Evolutionary conservation across 202 grass and related monocot genomes (phyloP).

Genomic region (Brachypodium distachyon): DNA sequence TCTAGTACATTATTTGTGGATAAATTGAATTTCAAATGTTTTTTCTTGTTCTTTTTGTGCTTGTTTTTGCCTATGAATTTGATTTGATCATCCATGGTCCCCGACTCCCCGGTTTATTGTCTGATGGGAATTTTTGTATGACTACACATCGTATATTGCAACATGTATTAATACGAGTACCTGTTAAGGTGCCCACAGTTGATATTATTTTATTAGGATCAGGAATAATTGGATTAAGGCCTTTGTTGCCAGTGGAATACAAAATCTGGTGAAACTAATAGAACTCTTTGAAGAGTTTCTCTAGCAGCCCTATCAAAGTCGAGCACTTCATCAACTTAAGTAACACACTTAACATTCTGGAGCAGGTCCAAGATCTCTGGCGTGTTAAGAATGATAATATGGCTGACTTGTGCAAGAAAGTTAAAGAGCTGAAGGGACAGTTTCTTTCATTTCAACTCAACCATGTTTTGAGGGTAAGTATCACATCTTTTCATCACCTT

Average conservation of each 20-base stretch:
- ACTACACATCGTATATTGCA: neutral
- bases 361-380: conserved; percentile 66
- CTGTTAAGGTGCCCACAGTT: neutral
- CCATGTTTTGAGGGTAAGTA: conserved; percentile 73
- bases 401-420: conserved; percentile 49
- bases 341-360: conserved; percentile 11
- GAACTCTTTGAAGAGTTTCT: neutral
- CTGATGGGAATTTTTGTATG: neutral
- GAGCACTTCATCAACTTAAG: neutral
- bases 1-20: neutral
- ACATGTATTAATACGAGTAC: neutral
- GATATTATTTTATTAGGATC: neutral
- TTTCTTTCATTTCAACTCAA: conserved; percentile 61
- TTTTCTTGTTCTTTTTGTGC: neutral
- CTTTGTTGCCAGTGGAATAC: conserved; percentile 5
- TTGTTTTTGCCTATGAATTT: neutral
- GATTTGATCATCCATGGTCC: neutral
- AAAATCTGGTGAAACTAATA: neutral
- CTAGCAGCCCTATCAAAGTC: neutral
- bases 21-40: neutral
- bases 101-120: neutral
- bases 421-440: conserved; percentile 46
- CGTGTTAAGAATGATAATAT: conserved; percentile 47
- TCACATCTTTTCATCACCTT: neutral
- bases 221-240: neutral